Evolutionary conservation across 2,329 filamentous ascomycete species (phyloP), one percentile per base, ranked within the genome.

Genomic region (Arthrobotrys conoides): DNA sequence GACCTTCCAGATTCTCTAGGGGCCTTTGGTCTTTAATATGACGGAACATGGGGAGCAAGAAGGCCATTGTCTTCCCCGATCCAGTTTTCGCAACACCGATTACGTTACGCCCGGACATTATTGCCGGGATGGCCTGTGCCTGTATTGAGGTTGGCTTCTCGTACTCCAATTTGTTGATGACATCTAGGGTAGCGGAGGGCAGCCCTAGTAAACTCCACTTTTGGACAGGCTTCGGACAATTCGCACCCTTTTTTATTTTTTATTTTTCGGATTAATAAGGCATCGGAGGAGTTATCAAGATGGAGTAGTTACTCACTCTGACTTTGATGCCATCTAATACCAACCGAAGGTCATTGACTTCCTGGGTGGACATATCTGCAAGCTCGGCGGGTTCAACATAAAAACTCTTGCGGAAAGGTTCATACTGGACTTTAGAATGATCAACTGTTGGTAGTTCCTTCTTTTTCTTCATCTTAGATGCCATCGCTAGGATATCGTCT

Each of bases 81-180:
- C 96, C 96, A 27, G 96, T 99, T 86, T 98, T 98, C 18, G 96
- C 96, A 67, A 99, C 94, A 81, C 94, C 96, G 80, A 99, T 93
- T 44, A 97, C 92, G 86, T 99, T 96, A 81, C 94, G 90, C 9
- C 96, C 96, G 30, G 94, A 97, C 93, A 98, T 97, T 82, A 97
- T 93, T 9, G 94, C 91, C 1, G 96, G 96, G 76, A 98, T 90
- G 1, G 96, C 96, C 84, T 99, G 96, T 84, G 94, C 91, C 84
- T 99, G 96, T 82, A 99, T 98, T 0, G 95, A 90, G 0, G 96
- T 98, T 0, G 96, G 94, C 83, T 91, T 92, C 71, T 96, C 92
- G 83, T 94, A 99, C 5, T 92, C 92, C 44, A 97, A 86, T 67
- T 89, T 89, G 46, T 91, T 89, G 80, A 99, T 91, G 44, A 97